Percentiles rank a stretch among this genome's conserved stretches.
Conservation (phyloP, 2,329 filamentous ascomycete genomes). For the Malbranchea cinnamomea region DNA sequence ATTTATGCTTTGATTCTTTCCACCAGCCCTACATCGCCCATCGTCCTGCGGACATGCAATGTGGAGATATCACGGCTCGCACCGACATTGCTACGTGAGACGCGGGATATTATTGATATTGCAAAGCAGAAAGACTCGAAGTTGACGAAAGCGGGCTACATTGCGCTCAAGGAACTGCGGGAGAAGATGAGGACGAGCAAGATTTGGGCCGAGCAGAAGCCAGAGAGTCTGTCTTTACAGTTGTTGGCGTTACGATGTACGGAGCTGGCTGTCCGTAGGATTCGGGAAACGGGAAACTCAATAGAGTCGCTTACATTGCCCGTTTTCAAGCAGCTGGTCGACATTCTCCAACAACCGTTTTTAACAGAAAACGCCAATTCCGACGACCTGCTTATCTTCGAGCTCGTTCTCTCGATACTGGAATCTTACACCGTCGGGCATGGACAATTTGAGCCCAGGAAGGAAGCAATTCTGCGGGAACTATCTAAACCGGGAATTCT, state of each 20-base stretch:
- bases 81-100: conserved; percentile 14
- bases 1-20: conserved; percentile 19
- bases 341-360: conserved; percentile 16
- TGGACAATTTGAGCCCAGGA: conserved; percentile 14
- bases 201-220: conserved; percentile 13
- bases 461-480: conserved; percentile 15
- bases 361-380: conserved; percentile 3
- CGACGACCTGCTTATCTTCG: conserved; percentile 14
- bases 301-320: conserved; percentile 15
- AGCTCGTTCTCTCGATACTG: conserved; percentile 21
- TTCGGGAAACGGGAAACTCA: conserved; percentile 18
- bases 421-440: conserved; percentile 22
- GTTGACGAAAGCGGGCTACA: conserved; percentile 19
- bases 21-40: conserved; percentile 16
- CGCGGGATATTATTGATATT: conserved; percentile 17
- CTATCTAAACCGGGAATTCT: conserved; percentile 24
- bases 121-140: conserved; percentile 12
- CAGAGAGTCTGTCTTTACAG: conserved; percentile 17
- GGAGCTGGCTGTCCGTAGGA: conserved; percentile 16
- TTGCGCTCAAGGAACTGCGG: conserved; percentile 16
- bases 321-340: conserved; percentile 17
- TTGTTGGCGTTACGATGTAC: conserved; percentile 21
- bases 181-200: conserved; percentile 13
- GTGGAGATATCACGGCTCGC: conserved; percentile 18
- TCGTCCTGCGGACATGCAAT: conserved; percentile 18